These are phyloP conservation scores for Nidularia pulvinata DNA, from an alignment of 768 basidiomycete genomes.

Conservation along the genomic window DNA sequence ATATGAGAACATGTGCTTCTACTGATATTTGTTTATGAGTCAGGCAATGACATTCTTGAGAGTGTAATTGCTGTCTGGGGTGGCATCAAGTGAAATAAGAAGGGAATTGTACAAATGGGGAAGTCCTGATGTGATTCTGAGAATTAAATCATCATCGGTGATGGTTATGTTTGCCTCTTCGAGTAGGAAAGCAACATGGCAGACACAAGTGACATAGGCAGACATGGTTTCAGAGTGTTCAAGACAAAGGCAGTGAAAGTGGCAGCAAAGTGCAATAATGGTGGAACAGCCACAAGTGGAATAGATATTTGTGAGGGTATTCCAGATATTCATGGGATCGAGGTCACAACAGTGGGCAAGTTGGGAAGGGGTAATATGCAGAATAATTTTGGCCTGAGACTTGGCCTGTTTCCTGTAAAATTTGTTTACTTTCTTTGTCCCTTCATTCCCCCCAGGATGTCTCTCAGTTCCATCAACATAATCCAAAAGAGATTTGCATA, in stretches of 20 bases:
- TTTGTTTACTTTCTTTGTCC: neutral
- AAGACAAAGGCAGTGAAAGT: slow-evolving; percentile 2
- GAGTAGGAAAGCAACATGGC: neutral
- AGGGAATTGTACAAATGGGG: slow-evolving; percentile 4
- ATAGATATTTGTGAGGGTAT: slow-evolving; percentile 1
- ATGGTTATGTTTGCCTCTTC: neutral
- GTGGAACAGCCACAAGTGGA: neutral
- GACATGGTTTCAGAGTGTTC: slow-evolving; percentile 1
- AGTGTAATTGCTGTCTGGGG: neutral
- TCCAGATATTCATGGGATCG: neutral
- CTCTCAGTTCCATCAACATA: no score
- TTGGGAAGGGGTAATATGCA: neutral
- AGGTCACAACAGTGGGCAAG: neutral
- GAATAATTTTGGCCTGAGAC: neutral
- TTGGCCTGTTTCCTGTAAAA: neutral
- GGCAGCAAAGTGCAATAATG: neutral
- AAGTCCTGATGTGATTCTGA: neutral
- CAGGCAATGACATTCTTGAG: neutral
- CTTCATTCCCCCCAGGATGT: neutral
- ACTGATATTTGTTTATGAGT: slow-evolving; percentile 5
- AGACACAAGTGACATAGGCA: slow-evolving; percentile 1
- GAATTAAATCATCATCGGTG: neutral
- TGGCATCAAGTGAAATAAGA: slow-evolving; percentile 1
- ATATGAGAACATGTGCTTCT: no score
- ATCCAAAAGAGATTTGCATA: no score